Conservation (phyloP, 2,329 filamentous ascomycete genomes). For the Fusarium kyushuense region DNA sequence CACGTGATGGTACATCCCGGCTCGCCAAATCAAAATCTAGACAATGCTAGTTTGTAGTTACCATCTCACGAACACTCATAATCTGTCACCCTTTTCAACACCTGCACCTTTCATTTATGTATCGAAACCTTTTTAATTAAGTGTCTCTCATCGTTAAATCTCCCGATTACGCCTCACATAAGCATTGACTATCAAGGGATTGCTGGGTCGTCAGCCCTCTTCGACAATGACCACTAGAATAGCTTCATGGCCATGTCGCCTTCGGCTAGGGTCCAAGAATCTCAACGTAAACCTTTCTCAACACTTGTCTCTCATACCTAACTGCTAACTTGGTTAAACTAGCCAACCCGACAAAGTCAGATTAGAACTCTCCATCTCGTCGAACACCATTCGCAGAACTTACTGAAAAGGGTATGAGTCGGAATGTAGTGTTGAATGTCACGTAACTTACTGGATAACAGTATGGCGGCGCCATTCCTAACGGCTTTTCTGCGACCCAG, state of each 20-base stretch:
- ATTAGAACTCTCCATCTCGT: slow-evolving; percentile 17
- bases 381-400: slow-evolving; percentile 25
- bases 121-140: neutral
- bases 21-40: neutral
- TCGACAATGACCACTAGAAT: neutral
- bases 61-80: too few species aligned
- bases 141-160: neutral
- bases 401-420: slow-evolving; percentile 6
- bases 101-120: too few species aligned
- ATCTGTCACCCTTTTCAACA: too few species aligned
- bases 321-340: neutral
- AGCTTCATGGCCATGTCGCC: neutral
- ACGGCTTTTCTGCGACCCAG: neutral
- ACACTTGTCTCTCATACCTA: neutral
- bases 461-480: slow-evolving; percentile 46
- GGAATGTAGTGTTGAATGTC: fast-evolving
- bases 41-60: neutral
- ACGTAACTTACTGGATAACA: slow-evolving; percentile 14
- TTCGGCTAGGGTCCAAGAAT: neutral
- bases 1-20: neutral
- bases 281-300: neutral
- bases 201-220: neutral
- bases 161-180: neutral
- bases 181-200: neutral
- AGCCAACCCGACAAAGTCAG: neutral